phyloP scores from a whole-genome alignment of 1,284 basidiomycete genomes.

The Stygiomarasmius scandens region DNA sequence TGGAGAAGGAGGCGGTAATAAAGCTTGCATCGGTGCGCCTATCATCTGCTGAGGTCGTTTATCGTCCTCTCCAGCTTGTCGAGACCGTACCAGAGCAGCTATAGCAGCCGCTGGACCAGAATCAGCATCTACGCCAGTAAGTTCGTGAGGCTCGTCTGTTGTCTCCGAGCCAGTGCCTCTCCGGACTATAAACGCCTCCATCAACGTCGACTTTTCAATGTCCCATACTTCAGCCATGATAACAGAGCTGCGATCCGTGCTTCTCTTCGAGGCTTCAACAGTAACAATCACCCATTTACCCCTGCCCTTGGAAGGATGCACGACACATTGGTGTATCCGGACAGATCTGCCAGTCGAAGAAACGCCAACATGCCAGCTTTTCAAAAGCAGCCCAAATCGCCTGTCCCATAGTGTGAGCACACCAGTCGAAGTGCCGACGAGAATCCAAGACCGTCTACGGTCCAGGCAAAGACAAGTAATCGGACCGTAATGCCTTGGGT shows the following conservation, averaged over 20 bases:
- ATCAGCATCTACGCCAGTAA: slow-evolving; percentile 57
- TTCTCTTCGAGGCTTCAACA: slow-evolving; percentile 55
- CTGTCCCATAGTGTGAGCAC: slow-evolving; percentile 91
- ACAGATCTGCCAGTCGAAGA: slow-evolving; percentile 53
- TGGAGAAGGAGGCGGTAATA: slow-evolving; percentile 49
- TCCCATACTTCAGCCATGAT: slow-evolving; percentile 81
- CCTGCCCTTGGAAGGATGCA: slow-evolving; percentile 86
- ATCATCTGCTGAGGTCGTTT: slow-evolving; percentile 13
- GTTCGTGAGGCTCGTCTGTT: slow-evolving; percentile 52
- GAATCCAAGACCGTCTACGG: slow-evolving; percentile 81
- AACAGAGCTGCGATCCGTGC: slow-evolving; percentile 38
- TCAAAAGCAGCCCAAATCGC: slow-evolving; percentile 87
- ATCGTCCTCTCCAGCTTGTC: slow-evolving; percentile 38
- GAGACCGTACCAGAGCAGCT: slow-evolving; percentile 50
- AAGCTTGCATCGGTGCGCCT: slow-evolving; percentile 25
- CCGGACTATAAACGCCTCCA: slow-evolving; percentile 70
- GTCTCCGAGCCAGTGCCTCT: slow-evolving; percentile 45
- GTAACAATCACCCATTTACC: slow-evolving; percentile 91
- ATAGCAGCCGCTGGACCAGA: slow-evolving; percentile 70
- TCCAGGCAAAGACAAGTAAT: slow-evolving; percentile 87
- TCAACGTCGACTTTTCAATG: slow-evolving; percentile 66
- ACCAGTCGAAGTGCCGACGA: slow-evolving; percentile 86
- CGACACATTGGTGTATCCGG: slow-evolving; percentile 69
- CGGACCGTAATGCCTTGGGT: slow-evolving; percentile 85
- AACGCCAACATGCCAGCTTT: slow-evolving; percentile 82